Evolutionary conservation across 73 alveolate genomes (phyloP).

Genomic region (Symbiodinium pilosum): DNA sequence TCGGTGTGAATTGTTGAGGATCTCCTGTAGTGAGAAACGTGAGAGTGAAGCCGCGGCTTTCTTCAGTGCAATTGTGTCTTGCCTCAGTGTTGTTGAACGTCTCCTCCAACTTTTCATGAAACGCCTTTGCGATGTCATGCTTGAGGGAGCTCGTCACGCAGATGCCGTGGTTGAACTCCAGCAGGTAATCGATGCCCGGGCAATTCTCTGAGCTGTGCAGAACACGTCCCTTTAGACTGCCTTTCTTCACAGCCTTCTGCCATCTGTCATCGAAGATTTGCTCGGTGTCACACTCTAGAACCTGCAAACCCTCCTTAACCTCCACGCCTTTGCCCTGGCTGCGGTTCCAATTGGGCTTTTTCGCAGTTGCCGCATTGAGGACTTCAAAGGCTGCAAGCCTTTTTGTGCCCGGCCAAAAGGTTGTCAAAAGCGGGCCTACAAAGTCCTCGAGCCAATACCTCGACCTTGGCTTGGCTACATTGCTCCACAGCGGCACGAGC

Average conservation of each 20-base stretch:
- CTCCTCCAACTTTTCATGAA: neutral
- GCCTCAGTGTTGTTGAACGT: neutral
- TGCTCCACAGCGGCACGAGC: constrained; percentile 14
- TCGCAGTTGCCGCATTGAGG: neutral
- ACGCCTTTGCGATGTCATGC: constrained; percentile 24
- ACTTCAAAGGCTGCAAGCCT: neutral
- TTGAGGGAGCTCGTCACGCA: neutral
- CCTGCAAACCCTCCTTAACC: neutral
- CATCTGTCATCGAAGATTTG: neutral
- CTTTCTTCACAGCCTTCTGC: constrained; percentile 21
- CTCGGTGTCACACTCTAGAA: neutral
- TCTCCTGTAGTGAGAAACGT: constrained; percentile 27
- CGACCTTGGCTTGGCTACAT: neutral
- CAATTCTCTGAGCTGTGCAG: constrained; percentile 20
- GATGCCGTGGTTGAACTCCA: constrained; percentile 58
- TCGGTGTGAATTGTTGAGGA: neutral
- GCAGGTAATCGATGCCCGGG: constrained; percentile 56
- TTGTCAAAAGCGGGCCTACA: constrained; percentile 1
- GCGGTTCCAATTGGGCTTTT: neutral
- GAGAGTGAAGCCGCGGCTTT: constrained; percentile 18
- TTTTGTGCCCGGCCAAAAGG: neutral
- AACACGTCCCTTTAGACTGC: neutral
- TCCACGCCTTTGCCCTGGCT: neutral
- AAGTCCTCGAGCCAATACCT: constrained; percentile 19
- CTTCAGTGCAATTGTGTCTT: neutral